These are phyloP conservation scores for Coffea humblotiana DNA, from an alignment of 305 asterid species.

Conservation along the genomic window DNA sequence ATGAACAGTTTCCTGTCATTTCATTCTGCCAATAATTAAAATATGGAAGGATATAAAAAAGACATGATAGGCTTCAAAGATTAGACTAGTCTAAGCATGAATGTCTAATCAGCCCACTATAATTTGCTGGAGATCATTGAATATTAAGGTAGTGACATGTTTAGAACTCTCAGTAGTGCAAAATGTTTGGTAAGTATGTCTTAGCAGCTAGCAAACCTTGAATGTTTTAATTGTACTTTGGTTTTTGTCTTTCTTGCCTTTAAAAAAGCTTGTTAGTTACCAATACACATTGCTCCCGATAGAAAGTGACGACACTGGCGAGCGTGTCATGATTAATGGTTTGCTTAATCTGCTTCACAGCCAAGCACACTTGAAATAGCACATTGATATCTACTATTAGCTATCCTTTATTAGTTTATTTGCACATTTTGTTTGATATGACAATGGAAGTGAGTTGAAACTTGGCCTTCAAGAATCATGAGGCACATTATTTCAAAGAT, in stretches of 20 bases:
- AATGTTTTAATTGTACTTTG: not conserved
- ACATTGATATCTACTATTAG: no score
- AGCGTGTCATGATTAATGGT: not conserved
- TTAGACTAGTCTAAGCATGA: not conserved
- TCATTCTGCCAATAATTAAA: not conserved
- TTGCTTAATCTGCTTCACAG: not conserved
- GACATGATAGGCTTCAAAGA: not conserved
- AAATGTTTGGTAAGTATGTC: not conserved
- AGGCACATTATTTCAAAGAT: no score
- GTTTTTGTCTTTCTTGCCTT: not conserved
- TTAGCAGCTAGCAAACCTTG: not conserved
- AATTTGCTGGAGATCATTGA: not conserved
- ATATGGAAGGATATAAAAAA: not conserved
- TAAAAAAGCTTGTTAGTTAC: not conserved
- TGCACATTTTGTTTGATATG: no score
- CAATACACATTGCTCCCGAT: not conserved
- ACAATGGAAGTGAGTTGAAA: no score
- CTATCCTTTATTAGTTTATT: no score
- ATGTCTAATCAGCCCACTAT: conserved; percentile 6
- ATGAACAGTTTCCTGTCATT: not conserved
- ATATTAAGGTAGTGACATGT: not conserved
- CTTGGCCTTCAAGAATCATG: no score
- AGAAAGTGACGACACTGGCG: no score
- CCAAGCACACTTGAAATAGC: no score
- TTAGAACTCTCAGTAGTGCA: not conserved